Percentiles rank a stretch among this genome's conserved stretches.
phyloP scores from a whole-genome alignment of 306 rosid genomes.

The Quercus bicolor region DNA sequence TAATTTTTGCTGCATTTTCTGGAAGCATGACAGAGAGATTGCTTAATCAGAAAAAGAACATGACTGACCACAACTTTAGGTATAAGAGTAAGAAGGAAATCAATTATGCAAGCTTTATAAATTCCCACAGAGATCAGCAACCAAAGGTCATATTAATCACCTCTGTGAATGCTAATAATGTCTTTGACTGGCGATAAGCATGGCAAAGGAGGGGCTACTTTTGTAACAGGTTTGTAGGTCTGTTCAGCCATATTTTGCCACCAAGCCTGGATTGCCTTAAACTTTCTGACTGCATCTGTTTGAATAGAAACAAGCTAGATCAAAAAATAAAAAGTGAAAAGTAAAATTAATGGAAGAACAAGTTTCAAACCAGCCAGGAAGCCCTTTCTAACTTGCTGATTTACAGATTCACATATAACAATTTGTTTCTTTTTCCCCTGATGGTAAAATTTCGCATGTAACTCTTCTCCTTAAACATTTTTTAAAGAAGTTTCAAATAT shows the following conservation, averaged over 20 bases:
- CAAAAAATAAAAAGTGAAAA: not conserved
- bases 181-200: slow-evolving; percentile 22
- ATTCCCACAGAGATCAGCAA: not conserved
- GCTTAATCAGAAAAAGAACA: slow-evolving; percentile 16
- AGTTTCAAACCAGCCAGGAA: not conserved
- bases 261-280: slow-evolving; percentile 88
- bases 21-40: slow-evolving; percentile 17
- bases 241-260: slow-evolving; percentile 83
- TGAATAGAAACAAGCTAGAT: slow-evolving; percentile 1
- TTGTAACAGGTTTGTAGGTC: slow-evolving; percentile 34
- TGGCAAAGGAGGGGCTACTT: slow-evolving; percentile 34
- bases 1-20: slow-evolving; percentile 63
- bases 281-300: slow-evolving; percentile 66
- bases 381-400: not conserved
- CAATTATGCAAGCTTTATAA: not conserved
- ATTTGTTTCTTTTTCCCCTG: not conserved
- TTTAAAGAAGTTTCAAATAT: not conserved
- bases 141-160: slow-evolving; percentile 33
- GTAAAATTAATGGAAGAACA: not conserved
- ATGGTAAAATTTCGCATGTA: not conserved
- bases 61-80: not conserved
- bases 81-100: slow-evolving; percentile 12
- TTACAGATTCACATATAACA: not conserved
- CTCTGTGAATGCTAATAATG: slow-evolving; percentile 30
- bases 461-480: not conserved